Evolutionary conservation across 2,329 filamentous ascomycete genomes (phyloP).

Genomic region (Capronia americana): DNA sequence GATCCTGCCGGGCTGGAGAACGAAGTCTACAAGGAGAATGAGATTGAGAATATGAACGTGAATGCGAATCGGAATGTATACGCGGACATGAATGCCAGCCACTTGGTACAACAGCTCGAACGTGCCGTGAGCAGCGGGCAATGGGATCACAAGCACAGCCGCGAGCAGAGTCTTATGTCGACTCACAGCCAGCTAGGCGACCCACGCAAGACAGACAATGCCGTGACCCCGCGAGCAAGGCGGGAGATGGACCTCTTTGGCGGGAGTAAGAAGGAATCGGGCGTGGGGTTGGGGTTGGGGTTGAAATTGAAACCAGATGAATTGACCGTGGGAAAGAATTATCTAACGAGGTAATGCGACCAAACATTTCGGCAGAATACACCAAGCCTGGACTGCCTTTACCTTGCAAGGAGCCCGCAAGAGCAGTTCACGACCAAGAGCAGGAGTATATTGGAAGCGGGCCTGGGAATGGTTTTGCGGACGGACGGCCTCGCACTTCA

Average conservation of each 20-base stretch:
- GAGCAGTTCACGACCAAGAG: no score
- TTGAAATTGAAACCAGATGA: not conserved
- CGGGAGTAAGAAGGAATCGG: constrained; percentile 1
- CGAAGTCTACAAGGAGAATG: not conserved
- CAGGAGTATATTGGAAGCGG: no score
- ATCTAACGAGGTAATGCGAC: not conserved
- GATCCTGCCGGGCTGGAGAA: not conserved
- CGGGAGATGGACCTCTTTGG: constrained; percentile 12
- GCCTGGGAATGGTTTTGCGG: no score
- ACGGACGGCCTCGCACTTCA: no score
- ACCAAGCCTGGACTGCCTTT: not conserved
- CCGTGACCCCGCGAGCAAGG: not conserved
- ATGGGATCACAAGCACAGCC: constrained; percentile 19
- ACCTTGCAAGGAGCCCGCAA: no score
- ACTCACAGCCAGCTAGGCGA: not conserved
- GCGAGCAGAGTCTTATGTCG: not conserved
- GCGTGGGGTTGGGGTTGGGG: constrained; percentile 1
- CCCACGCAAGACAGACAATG: not conserved
- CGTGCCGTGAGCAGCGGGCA: constrained; percentile 21
- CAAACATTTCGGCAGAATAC: not conserved
- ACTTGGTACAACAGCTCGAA: constrained; percentile 29
- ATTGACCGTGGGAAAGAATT: not conserved
- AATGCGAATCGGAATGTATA: not conserved
- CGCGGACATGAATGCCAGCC: not conserved
- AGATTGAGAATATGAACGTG: constrained; percentile 5